phyloP scores from a whole-genome alignment of 805 yeast species.

The Candida vartiovaarae region DNA sequence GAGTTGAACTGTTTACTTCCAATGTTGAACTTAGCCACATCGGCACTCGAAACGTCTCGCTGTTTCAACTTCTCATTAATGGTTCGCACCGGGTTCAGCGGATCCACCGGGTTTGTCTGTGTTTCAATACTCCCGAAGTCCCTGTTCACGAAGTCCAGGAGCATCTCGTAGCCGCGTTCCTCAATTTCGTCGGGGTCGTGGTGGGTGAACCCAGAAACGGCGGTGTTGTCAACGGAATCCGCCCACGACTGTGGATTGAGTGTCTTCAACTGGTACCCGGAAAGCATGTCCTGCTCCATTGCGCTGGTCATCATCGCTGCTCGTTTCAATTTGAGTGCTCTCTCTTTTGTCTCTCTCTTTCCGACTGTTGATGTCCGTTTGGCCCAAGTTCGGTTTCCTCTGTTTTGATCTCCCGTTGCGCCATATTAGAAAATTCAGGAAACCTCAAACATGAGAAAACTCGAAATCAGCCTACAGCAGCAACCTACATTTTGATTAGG shows the following conservation, averaged over 20 bases:
- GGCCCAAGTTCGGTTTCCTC: too few species aligned
- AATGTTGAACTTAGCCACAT: slow-evolving; percentile 41
- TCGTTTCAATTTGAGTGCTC: neutral
- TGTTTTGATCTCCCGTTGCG: too few species aligned
- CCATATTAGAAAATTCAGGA: too few species aligned
- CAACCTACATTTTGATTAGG: too few species aligned
- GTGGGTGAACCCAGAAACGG: slow-evolving; percentile 18
- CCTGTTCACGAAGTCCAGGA: slow-evolving; percentile 18
- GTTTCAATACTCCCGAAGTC: slow-evolving; percentile 4
- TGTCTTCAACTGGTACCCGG: slow-evolving; percentile 38
- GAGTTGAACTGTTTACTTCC: slow-evolving; percentile 56
- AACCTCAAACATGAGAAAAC: too few species aligned
- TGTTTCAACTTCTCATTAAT: slow-evolving; percentile 23
- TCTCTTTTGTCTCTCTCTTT: too few species aligned
- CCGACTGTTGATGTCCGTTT: too few species aligned
- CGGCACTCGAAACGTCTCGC: slow-evolving; percentile 1
- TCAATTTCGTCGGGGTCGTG: slow-evolving; percentile 14
- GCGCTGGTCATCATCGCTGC: neutral
- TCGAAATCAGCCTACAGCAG: too few species aligned
- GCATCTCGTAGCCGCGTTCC: slow-evolving; percentile 7
- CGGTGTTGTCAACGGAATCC: slow-evolving; percentile 19
- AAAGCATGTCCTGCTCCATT: slow-evolving; percentile 23
- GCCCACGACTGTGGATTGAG: slow-evolving; percentile 35
- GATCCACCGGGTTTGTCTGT: slow-evolving; percentile 40
- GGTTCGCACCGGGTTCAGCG: slow-evolving; percentile 44